Evolutionary conservation across 2,329 filamentous ascomycete species (phyloP), one percentile per base, ranked within the genome.

Genomic region (Bipolaris victoriae): DNA sequence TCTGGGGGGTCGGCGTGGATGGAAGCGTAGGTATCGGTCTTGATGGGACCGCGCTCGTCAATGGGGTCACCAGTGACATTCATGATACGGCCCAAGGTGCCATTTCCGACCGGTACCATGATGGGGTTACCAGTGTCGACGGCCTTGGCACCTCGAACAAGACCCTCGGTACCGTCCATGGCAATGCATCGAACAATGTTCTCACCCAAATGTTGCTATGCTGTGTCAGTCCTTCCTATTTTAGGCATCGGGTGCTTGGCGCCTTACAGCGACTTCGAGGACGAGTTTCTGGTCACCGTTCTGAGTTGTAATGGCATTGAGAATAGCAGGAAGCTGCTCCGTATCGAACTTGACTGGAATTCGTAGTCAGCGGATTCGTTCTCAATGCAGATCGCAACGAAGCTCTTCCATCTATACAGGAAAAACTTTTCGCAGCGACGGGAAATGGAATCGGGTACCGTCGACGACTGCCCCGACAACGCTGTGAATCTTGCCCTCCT

Each of bases 81-180:
- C 85, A 99, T 93, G 87, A 99, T 99, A 86, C 95, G 95, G 77
- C 95, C 95, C 73, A 99, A 91, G 71, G 92, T 97, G 79, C 85
- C 91, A 78, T 88, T 87, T 76, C 95, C 95, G 82, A 98, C 94
- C 78, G 94, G 94, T 76, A 99, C 93, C 83, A 87, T 92, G 86
- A 99, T 99, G 79, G 95, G 95, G 71, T 88, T 84, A 79, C 95
- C 95, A 78, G 94, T 97, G 83, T 99, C 95, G 74, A 81, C 82
- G 72, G 89, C 92, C 81, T 87, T 86, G 78, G 88, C 83, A 79
- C 95, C 95, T 88, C 95, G 94, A 80, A 94, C 90, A 75, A 99
- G 92, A 95, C 95, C 95, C 87, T 98, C 95, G 80, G 94, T 99
- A 96, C 94, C 95, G 84, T 99, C 95, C 95, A 99, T 99, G 83